These are phyloP conservation scores for Phytopythium vexans DNA, from an alignment of 352 stramenopile species.

Conservation along the genomic window DNA sequence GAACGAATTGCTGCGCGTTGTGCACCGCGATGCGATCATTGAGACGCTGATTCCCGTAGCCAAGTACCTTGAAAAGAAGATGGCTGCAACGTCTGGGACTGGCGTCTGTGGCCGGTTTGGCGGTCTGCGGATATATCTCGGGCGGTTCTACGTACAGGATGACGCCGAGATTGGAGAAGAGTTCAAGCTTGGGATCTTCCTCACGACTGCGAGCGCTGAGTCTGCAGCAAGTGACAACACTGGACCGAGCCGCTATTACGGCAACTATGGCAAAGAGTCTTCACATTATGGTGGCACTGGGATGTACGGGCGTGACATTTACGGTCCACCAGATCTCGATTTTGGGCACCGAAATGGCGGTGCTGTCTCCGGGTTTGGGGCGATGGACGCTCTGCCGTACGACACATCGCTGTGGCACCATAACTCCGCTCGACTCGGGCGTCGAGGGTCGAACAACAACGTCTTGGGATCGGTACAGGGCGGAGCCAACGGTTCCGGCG, in stretches of 20 bases:
- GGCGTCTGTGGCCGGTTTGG: constrained; percentile 41
- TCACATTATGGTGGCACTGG: too few species aligned
- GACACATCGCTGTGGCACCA: constrained; percentile 7
- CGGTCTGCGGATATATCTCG: constrained; percentile 66
- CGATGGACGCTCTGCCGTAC: constrained; percentile 7
- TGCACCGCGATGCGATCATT: constrained; percentile 59
- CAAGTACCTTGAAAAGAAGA: constrained; percentile 58
- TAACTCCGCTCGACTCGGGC: neutral
- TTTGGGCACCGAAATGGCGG: constrained; percentile 2
- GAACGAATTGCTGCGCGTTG: constrained; percentile 69
- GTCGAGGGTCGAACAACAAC: constrained; percentile 1
- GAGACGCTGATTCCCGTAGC: constrained; percentile 63
- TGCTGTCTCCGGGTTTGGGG: neutral
- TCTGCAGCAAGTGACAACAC: constrained; percentile 13
- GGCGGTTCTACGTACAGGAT: constrained; percentile 71
- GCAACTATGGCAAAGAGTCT: neutral
- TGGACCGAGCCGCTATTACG: neutral
- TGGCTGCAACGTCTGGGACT: constrained; percentile 27
- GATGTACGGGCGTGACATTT: too few species aligned
- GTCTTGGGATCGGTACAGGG: neutral
- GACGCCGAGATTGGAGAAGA: constrained; percentile 63
- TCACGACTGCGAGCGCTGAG: constrained; percentile 44
- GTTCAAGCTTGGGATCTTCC: constrained; percentile 72
- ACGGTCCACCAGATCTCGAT: neutral
- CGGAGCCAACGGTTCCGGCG: neutral